These are phyloP conservation scores for Thuidium tamariscinum DNA, from an alignment of 225 moss, liverwort and hornwort species.

Conservation along the genomic window DNA sequence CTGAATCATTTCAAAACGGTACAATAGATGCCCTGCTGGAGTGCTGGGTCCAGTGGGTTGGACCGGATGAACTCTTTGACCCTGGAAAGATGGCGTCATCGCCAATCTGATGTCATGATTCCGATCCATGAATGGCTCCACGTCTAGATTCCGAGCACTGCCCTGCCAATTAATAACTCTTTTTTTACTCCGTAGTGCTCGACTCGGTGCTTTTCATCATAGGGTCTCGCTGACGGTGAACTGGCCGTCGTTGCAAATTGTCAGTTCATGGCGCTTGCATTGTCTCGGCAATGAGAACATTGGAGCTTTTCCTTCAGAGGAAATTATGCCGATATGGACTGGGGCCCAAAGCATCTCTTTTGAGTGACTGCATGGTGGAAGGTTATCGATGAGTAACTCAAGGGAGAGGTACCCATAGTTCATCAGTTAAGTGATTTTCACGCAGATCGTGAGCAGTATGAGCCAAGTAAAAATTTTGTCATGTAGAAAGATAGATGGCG, in stretches of 20 bases:
- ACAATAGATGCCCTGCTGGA: background rate
- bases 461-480: no score
- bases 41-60: background rate
- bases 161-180: background rate
- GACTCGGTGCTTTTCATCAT: background rate
- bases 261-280: background rate
- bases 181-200: background rate
- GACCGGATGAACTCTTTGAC: background rate
- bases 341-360: background rate
- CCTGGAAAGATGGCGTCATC: background rate
- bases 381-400: background rate
- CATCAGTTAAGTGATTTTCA: no score
- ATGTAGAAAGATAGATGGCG: no score
- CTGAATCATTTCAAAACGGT: background rate
- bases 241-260: background rate
- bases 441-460: no score
- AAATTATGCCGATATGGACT: background rate
- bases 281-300: background rate
- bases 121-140: background rate
- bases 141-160: background rate
- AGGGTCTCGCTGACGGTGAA: background rate
- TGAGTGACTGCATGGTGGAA: background rate
- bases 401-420: no score
- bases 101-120: background rate
- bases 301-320: background rate